Evolutionary conservation across 2,329 filamentous ascomycete genomes (phyloP), one percentile per base, ranked within the genome.

Genomic region (Talaromyces sp.): DNA sequence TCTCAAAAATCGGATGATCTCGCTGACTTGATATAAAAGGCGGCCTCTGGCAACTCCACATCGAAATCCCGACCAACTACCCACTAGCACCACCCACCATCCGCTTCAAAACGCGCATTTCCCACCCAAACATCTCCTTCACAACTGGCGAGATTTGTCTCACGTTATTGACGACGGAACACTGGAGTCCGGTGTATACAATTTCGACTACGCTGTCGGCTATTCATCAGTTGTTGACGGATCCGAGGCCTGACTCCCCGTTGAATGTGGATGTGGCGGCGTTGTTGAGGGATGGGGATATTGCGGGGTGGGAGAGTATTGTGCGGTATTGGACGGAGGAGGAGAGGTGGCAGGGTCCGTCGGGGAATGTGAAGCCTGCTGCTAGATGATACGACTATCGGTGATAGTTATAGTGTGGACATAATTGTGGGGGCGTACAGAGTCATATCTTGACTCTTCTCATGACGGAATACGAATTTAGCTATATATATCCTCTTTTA

Each of bases 111-210:
- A 99, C 91, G 36, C 84, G 85, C 62, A 85, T 95, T 64, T 89
- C 90, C 67, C 91, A 96, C 77, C 86, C 92, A 50, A 97, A 97
- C 74, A 85, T 88, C 46, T 77, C 82, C 61, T 85, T 84, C 70
- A 77, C 79, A 39, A 91, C 85, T 2, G 94, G 94, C 65, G 92
- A 97, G 75, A 94, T 99, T 69, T 99, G 94, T 73, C 84, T 97
- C 28, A 94, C 97, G 70, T 81, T 97, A 62, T 80, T 99, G 53
- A 85, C 83, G 60, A 79, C 77, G 0, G 75, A 78, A 69, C 82
- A 87, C 17, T 97, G 93, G 93, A 88, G 89, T 60, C 89, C 92
- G 1, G 86, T 90, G 17, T 94, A 96, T 73, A 92, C 87, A 40
- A 81, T 97, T 4, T 73, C 70, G 13, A 69, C 67, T n/a, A 78